phyloP scores from a whole-genome alignment of 2,329 filamentous ascomycete species.

The Fusarium aywerte region DNA sequence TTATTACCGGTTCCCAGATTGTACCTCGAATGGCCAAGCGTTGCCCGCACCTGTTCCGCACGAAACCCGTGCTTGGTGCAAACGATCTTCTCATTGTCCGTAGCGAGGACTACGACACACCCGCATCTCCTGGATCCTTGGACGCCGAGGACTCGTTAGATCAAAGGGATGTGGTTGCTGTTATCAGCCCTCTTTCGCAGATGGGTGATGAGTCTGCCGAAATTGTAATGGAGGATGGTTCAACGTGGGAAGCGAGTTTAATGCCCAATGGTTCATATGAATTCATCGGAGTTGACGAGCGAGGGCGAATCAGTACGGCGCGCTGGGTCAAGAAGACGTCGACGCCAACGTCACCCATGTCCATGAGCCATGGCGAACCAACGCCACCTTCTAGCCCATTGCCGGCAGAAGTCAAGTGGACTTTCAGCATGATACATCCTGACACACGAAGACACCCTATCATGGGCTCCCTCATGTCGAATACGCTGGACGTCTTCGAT shows the following conservation, averaged over 20 bases:
- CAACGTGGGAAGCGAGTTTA: constrained; percentile 65
- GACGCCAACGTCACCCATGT: constrained; percentile 34
- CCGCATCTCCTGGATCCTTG: constrained; percentile 43
- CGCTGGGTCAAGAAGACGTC: constrained; percentile 72
- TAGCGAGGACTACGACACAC: constrained; percentile 71
- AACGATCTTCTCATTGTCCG: constrained; percentile 78
- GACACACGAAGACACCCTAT: constrained; percentile 77
- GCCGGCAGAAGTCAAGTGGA: constrained; percentile 67
- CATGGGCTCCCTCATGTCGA: constrained; percentile 73
- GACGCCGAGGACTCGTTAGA: constrained; percentile 61
- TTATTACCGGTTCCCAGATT: constrained; percentile 65
- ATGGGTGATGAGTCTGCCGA: constrained; percentile 65
- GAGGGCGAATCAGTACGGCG: constrained; percentile 68
- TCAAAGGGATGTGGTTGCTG: constrained; percentile 68
- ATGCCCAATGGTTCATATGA: constrained; percentile 70
- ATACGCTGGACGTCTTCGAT: constrained; percentile 75
- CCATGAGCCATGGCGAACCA: constrained; percentile 33
- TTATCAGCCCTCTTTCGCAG: constrained; percentile 70
- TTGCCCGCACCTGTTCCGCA: constrained; percentile 72
- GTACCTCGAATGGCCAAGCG: constrained; percentile 68
- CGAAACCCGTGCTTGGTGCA: constrained; percentile 70
- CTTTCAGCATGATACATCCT: constrained; percentile 80
- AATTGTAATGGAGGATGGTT: constrained; percentile 73
- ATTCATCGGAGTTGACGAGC: constrained; percentile 69
- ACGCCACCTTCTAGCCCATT: constrained; percentile 42